Conservation (phyloP, 352 stramenopile genomes). For the Albugo candida region DNA sequence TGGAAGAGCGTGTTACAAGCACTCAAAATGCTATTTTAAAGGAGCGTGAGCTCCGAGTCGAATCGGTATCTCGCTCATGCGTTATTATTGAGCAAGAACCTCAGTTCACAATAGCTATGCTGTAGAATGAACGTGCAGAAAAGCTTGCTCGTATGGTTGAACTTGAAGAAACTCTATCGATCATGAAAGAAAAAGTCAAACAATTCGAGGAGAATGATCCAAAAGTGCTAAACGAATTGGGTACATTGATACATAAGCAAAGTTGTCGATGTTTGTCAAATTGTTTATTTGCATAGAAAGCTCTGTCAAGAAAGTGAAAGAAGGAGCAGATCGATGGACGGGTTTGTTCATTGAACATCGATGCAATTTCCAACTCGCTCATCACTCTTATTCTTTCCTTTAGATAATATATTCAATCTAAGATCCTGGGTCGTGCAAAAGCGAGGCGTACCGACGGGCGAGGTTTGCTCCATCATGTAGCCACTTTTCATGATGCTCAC, state of each 20-base stretch:
- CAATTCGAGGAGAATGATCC: constrained; percentile 58
- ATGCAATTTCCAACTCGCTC: not conserved
- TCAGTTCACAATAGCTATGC: not conserved
- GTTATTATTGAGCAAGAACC: not conserved
- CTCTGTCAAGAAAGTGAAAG: constrained; percentile 43
- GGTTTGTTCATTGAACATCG: constrained; percentile 10
- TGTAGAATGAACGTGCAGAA: constrained; percentile 34
- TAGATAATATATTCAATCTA: constrained; percentile 69
- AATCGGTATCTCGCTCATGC: constrained; percentile 21
- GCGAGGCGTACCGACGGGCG: constrained; percentile 29
- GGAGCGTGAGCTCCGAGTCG: constrained; percentile 24
- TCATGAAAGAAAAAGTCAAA: constrained; percentile 29
- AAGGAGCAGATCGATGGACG: constrained; percentile 57
- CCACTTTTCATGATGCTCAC: not conserved
- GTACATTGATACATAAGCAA: constrained; percentile 4
- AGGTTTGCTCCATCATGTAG: constrained; percentile 15
- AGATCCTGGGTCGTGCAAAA: constrained; percentile 69
- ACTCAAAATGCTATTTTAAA: constrained; percentile 13
- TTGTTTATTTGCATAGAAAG: constrained; percentile 10
- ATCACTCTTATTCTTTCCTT: not conserved
- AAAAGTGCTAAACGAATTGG: constrained; percentile 34
- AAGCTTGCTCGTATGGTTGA: constrained; percentile 35
- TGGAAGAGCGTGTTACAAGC: not conserved
- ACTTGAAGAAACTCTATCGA: constrained; percentile 26
- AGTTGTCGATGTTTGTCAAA: not conserved